phyloP scores from a whole-genome alignment of 208 protist genomes.

The Herpetomonas muscarum region DNA sequence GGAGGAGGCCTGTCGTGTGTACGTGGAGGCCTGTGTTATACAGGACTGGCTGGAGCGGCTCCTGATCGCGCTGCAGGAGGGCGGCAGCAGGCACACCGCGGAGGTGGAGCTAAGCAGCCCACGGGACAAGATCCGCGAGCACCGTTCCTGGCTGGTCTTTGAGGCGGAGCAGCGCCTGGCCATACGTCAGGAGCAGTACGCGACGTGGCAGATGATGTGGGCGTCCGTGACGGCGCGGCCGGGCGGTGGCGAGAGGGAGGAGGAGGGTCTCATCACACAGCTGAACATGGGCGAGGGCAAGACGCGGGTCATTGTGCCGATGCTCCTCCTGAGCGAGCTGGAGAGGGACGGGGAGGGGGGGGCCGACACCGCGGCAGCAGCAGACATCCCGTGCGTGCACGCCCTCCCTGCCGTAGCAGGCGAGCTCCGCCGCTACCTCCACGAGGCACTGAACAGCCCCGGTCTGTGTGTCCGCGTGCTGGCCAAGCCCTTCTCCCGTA shows the following conservation, averaged over 20 bases:
- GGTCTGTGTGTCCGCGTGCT: constrained; percentile 1
- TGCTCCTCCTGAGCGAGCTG: constrained; percentile 3
- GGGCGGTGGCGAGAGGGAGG: too few species aligned
- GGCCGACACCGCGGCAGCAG: too few species aligned
- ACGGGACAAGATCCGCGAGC: not conserved
- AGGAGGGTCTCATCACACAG: too few species aligned
- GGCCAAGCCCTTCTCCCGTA: not conserved
- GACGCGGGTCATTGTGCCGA: constrained; percentile 9
- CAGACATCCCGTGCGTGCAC: constrained; percentile 1
- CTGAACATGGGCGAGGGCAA: constrained; percentile 17
- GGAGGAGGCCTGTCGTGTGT: too few species aligned
- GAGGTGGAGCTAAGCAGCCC: not conserved
- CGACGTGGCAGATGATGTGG: not conserved
- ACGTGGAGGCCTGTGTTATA: too few species aligned
- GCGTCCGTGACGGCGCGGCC: not conserved
- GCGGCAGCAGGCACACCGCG: not conserved
- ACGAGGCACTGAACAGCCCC: not conserved
- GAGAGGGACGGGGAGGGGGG: too few species aligned
- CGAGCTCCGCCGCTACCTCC: not conserved
- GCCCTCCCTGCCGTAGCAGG: not conserved
- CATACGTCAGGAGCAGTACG: not conserved
- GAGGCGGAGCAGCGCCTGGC: not conserved
- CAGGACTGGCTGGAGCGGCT: too few species aligned
- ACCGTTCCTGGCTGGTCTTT: not conserved
- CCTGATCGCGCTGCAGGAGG: not conserved